These are phyloP conservation scores for Mucor circinelloides DNA, from an alignment of 371 early-diverging fungal species.

Conservation along the genomic window DNA sequence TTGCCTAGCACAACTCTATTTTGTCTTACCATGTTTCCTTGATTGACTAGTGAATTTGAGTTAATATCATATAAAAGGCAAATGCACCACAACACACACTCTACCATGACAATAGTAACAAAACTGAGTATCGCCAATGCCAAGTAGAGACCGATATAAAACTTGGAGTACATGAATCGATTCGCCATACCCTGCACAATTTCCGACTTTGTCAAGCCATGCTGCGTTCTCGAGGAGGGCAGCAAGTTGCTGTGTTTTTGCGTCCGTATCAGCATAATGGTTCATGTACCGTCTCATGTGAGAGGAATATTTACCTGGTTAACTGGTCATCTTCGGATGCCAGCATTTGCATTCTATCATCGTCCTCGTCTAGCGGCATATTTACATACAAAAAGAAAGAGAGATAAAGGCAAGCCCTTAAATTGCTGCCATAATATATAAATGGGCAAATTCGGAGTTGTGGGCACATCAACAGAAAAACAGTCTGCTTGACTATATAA, in stretches of 20 bases:
- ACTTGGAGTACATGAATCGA: conserved; percentile 75
- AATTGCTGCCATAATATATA: background rate
- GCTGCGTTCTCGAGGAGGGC: conserved; percentile 42
- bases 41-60: no score
- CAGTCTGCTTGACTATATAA: background rate
- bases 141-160: conserved; percentile 74
- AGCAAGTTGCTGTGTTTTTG: background rate
- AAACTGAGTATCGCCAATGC: conserved; percentile 65
- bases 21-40: conserved; percentile 44
- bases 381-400: conserved; percentile 3
- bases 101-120: conserved; percentile 67
- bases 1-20: background rate
- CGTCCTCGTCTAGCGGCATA: conserved; percentile 27
- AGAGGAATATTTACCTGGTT: background rate
- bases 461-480: background rate
- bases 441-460: conserved; percentile 3
- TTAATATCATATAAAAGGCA: background rate
- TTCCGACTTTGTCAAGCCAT: conserved; percentile 64
- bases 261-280: background rate
- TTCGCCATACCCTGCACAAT: conserved; percentile 74
- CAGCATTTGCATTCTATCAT: conserved; percentile 28
- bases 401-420: background rate
- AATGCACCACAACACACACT: background rate
- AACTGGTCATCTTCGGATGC: conserved; percentile 12
- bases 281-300: background rate